Percentiles rank a stretch among this genome's conserved stretches.
Conservation (phyloP, 2,329 filamentous ascomycete species). For the Fusarium anguioides region DNA sequence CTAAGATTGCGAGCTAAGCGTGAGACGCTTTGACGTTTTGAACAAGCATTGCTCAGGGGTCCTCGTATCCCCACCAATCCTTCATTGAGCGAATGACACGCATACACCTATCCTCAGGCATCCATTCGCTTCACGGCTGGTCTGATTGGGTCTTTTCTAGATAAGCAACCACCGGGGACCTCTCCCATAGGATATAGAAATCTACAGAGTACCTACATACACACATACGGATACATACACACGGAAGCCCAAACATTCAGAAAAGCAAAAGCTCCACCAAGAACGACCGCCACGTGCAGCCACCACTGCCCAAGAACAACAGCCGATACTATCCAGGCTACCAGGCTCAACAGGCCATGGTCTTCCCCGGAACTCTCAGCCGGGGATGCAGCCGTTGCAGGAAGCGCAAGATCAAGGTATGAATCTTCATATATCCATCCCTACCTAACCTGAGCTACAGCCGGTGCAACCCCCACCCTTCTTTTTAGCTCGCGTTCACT, state of each 20-base stretch:
- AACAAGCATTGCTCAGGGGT: not conserved
- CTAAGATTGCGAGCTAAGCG: conserved; percentile 21
- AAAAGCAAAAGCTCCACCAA: conserved; percentile 7
- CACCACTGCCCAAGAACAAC: not conserved
- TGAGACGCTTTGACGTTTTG: conserved; percentile 2
- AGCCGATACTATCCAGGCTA: not conserved
- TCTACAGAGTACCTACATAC: not conserved
- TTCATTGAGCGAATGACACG: not conserved
- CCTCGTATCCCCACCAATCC: conserved; percentile 18
- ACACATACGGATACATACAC: no score
- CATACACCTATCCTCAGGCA: conserved; percentile 13
- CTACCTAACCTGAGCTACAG: no score
- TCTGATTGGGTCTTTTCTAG: conserved; percentile 9
- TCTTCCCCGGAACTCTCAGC: conserved; percentile 30
- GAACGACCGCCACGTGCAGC: not conserved
- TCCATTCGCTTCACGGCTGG: not conserved
- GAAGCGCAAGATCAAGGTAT: conserved; percentile 33
- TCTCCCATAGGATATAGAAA: conserved; percentile 5
- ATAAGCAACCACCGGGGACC: conserved; percentile 2
- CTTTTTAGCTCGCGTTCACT: no score
- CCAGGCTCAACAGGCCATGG: conserved; percentile 20
- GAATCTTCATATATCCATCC: no score
- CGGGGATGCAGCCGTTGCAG: conserved; percentile 27
- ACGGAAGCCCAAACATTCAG: no score
- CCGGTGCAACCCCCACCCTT: not conserved